phyloP scores from a whole-genome alignment of 768 basidiomycete genomes.

The Agrocybe praecox region DNA sequence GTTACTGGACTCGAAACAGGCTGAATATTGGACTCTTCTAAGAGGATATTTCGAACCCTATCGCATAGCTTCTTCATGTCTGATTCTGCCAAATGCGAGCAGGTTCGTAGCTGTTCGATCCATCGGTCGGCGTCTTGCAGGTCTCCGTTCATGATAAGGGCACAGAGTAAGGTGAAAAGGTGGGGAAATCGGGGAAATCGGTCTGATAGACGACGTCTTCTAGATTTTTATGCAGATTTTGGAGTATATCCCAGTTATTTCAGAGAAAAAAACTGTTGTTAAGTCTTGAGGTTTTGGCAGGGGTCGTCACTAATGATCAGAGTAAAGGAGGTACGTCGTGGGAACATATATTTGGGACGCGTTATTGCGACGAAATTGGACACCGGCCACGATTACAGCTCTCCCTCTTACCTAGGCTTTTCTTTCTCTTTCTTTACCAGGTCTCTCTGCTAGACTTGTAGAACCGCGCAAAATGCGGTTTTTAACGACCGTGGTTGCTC shows the following conservation, averaged over 20 bases:
- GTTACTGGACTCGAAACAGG: conserved; percentile 94
- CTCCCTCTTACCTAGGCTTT: neutral
- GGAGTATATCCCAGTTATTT: too few relatives aligned
- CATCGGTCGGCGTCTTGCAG: conserved; percentile 65
- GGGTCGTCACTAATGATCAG: too few relatives aligned
- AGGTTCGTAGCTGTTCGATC: conserved; percentile 86
- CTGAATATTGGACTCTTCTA: conserved; percentile 98
- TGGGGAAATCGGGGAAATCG: neutral
- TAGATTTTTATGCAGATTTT: too few relatives aligned
- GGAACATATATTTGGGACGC: conserved; percentile 11
- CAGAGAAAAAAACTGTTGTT: too few relatives aligned
- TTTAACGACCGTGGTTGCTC: conserved; percentile 17
- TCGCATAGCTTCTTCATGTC: conserved; percentile 96
- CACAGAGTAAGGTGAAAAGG: neutral
- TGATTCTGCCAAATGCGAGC: conserved; percentile 85
- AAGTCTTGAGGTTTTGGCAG: too few relatives aligned
- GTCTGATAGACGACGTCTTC: too few relatives aligned
- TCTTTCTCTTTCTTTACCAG: neutral
- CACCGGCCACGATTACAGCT: neutral
- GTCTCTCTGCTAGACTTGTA: neutral
- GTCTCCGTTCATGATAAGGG: conserved; percentile 1
- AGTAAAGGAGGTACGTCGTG: conserved; percentile 7
- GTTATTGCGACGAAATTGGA: neutral
- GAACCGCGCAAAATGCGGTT: conserved; percentile 28
- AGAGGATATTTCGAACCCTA: conserved; percentile 82